Conservation (phyloP, 2,329 filamentous ascomycete species). For the Fusarium sublunatum region DNA sequence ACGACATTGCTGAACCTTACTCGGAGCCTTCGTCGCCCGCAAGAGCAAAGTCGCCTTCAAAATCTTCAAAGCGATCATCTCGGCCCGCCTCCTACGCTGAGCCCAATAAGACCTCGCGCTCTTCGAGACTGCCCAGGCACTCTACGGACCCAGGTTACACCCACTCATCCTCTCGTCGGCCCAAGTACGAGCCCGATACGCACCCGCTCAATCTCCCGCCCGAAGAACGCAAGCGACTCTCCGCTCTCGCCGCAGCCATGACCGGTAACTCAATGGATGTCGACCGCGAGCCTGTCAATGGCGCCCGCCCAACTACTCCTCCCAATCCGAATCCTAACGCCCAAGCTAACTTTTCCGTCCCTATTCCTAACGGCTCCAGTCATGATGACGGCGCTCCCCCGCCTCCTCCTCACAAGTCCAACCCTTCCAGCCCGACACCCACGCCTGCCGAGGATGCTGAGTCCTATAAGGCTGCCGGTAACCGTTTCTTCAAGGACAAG, state of each 20-base stretch:
- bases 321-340: slow-evolving; percentile 53
- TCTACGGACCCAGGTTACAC: slow-evolving; percentile 59
- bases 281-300: slow-evolving; percentile 71
- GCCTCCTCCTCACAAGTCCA: slow-evolving; percentile 78
- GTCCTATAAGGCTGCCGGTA: slow-evolving; percentile 89
- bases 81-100: slow-evolving; percentile 49
- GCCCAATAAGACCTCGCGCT: slow-evolving; percentile 52
- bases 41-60: slow-evolving; percentile 54
- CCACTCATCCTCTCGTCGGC: slow-evolving; percentile 57
- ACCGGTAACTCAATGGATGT: slow-evolving; percentile 79
- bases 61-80: slow-evolving; percentile 49
- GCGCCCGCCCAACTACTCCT: slow-evolving; percentile 61
- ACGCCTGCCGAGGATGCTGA: slow-evolving; percentile 80
- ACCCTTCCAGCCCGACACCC: slow-evolving; percentile 67
- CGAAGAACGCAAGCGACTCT: slow-evolving; percentile 84
- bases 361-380: slow-evolving; percentile 61
- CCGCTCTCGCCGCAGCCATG: slow-evolving; percentile 70
- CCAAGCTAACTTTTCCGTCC: slow-evolving; percentile 62
- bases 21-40: slow-evolving; percentile 53
- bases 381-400: slow-evolving; percentile 65
- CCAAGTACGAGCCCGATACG: slow-evolving; percentile 73
- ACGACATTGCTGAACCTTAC: slow-evolving; percentile 51
- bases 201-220: slow-evolving; percentile 92
- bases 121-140: slow-evolving; percentile 60
- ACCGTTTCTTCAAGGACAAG: slow-evolving; percentile 96